A percentile compares a stretch with the other conserved stretches of the same genome.
Evolutionary conservation across 2,329 filamentous ascomycete genomes (phyloP).

Genomic region (Penicillium occitanis): DNA sequence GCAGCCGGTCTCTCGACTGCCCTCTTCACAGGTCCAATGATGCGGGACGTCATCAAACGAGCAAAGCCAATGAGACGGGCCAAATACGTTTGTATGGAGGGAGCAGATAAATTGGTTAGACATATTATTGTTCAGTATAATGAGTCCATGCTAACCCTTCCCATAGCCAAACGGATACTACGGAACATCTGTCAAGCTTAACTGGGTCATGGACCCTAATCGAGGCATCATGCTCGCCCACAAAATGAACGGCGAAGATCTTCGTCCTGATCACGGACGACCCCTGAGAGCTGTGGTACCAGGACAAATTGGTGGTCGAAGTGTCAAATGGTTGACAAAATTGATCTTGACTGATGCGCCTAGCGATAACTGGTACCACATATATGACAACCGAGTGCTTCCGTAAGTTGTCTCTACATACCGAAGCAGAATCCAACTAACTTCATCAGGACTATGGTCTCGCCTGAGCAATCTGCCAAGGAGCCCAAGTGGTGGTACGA

Average conservation of each 20-base stretch:
- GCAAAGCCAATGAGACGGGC: constrained; percentile 70
- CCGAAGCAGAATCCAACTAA: background rate
- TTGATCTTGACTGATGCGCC: constrained; percentile 75
- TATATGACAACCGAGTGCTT: constrained; percentile 87
- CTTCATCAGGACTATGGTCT: constrained; percentile 65
- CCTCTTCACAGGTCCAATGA: constrained; percentile 78
- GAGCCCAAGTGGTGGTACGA: constrained; percentile 79
- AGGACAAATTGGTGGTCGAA: constrained; percentile 86
- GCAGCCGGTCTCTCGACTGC: constrained; percentile 83
- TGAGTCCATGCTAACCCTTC: constrained; percentile 3
- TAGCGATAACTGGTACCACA: constrained; percentile 93
- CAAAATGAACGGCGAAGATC: constrained; percentile 81
- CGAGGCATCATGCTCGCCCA: constrained; percentile 83
- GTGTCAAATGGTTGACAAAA: constrained; percentile 87
- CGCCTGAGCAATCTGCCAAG: constrained; percentile 70
- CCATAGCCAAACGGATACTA: constrained; percentile 77
- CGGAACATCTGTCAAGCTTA: constrained; percentile 82
- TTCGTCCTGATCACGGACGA: constrained; percentile 81
- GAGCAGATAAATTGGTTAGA: constrained; percentile 71
- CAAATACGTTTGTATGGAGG: constrained; percentile 86
- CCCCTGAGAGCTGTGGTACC: constrained; percentile 81
- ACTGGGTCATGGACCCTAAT: constrained; percentile 82
- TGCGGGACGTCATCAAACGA: constrained; percentile 67
- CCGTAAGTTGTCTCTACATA: constrained; percentile 51
- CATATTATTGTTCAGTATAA: background rate